Evolutionary conservation across 768 basidiomycete genomes (phyloP), one percentile per base, ranked within the genome.

Genomic region (Russula olivacea): DNA sequence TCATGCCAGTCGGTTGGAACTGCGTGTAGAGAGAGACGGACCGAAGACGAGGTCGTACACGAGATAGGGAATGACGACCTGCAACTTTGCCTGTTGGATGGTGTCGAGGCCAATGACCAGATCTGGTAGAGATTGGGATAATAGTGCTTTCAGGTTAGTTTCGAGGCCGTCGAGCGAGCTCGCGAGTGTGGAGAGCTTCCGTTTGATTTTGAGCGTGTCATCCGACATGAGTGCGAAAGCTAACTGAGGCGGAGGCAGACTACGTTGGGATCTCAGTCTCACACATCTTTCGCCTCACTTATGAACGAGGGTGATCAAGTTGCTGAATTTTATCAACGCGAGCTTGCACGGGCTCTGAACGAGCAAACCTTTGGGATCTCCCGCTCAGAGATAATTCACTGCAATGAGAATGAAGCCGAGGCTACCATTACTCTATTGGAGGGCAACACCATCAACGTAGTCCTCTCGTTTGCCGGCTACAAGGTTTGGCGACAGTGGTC

Each of bases 41-140:
- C 92, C 86, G 75, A 91, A 92, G n/a, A 92, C 76, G 11, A 94
- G 80, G 72, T 93, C 91, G 70, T 93, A 91, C 3, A 88, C 79
- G 34, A 91, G 78, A 73, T 93, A 93, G n/a, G 90, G 89, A 48
- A 93, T 70, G 40, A 84, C 77, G 6, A 86, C 85, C 66, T 93
- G 88, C 3, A 93, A 73, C 72, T 92, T 91, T 28, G 91, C 91
- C 69, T 91, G 88, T 63, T 91, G 86, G 23, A 93, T 77, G 8
- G 84, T 82, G 64, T 89, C 85, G 28, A 92, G 78, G 14, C 77
- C 77, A 25, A 86, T 73, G 17, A 86, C 70, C 0, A 85, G 83
- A 67, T 91, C 87, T 6, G 85, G 81, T 15, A 93, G 79, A 2
- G 87, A 79, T 62, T 86, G 81, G 0, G 85, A 73, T 48, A 93